A percentile compares a stretch with the other conserved stretches of the same genome.
phyloP scores from a whole-genome alignment of 345 rosid genomes.

The Eucalyptus pauciflora region DNA sequence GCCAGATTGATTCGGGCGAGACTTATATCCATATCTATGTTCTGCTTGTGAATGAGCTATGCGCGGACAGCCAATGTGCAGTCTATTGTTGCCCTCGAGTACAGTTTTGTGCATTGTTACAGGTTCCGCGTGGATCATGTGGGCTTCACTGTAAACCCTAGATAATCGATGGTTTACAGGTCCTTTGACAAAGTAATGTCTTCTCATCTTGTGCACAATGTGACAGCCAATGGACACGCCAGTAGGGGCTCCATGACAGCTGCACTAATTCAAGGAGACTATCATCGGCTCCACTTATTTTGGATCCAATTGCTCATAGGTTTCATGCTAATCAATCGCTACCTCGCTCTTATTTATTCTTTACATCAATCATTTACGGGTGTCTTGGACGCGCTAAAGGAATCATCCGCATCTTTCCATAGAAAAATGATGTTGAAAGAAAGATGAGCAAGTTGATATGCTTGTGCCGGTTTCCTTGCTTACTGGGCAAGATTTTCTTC shows the following conservation, averaged over 20 bases:
- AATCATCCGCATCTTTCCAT: not conserved
- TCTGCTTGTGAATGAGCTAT: not conserved
- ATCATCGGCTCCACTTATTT: not conserved
- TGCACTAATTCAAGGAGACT: not conserved
- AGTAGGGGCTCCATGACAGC: not conserved
- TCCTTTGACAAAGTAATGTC: not conserved
- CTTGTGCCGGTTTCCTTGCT: not conserved
- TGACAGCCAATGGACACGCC: not conserved
- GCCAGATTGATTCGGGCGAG: not conserved
- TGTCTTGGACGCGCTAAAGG: not conserved
- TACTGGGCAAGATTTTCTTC: not conserved
- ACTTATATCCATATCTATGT: not conserved
- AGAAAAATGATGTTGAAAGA: not conserved
- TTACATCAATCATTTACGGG: not conserved
- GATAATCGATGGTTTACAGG: not conserved
- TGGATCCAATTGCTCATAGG: not conserved
- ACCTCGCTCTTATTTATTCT: not conserved
- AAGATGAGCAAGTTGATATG: not conserved
- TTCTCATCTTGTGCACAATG: not conserved
- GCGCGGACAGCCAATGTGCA: not conserved
- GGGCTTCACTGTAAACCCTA: not conserved
- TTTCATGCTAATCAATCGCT: not conserved
- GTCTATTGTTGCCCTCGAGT: not conserved
- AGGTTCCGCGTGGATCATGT: not conserved
- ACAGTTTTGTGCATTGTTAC: not conserved